phyloP scores from a whole-genome alignment of 2,329 filamentous ascomycete genomes.

The Sporothrix luriei region DNA sequence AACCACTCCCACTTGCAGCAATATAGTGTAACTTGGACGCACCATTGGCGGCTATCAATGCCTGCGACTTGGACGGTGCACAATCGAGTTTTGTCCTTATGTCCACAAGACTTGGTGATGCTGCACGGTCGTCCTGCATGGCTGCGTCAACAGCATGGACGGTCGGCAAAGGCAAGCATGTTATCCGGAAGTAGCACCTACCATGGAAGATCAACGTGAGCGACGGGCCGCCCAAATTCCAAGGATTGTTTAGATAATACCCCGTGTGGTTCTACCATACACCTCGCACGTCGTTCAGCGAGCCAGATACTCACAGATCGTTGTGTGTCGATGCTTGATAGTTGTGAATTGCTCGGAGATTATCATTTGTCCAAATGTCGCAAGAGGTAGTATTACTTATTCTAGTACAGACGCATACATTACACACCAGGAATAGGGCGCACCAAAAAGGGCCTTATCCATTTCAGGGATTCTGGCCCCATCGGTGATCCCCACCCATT shows the following conservation, averaged over 20 bases:
- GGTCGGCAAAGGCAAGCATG: neutral
- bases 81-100: neutral
- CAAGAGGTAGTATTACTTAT: conserved; percentile 29
- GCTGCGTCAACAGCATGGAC: conserved; percentile 3
- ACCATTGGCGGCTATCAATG: neutral
- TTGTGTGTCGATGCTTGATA: neutral
- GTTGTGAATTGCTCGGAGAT: neutral
- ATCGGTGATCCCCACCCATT: neutral
- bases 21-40: neutral
- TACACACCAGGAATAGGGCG: neutral
- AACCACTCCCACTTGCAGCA: neutral
- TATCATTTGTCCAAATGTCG: neutral
- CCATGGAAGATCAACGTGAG: too few relatives aligned
- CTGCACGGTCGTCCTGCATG: neutral
- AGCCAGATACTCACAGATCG: too few relatives aligned
- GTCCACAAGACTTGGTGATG: neutral
- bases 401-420: conserved; percentile 25
- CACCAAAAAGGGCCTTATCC: neutral
- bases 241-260: too few relatives aligned
- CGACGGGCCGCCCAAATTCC: too few relatives aligned
- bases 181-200: neutral
- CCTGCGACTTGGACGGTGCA: neutral
- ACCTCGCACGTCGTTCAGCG: too few relatives aligned
- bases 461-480: neutral
- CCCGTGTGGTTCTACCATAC: too few relatives aligned